Percentiles rank a stretch among this genome's conserved stretches.
Conservation (phyloP, 192 early-diverging fungal species). For the Oehlia diaphana region DNA sequence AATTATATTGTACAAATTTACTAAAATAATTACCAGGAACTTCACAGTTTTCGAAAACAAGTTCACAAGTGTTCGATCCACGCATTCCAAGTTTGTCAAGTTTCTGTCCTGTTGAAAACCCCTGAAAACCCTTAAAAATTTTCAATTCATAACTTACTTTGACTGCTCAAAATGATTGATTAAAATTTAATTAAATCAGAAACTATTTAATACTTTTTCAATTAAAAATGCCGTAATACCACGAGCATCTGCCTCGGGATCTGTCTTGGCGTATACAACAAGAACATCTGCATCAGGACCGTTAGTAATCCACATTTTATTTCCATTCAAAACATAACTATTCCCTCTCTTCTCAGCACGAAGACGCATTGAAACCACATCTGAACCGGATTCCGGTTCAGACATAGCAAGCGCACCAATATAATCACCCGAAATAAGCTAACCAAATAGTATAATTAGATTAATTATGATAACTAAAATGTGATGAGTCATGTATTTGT, state of each 20-base stretch:
- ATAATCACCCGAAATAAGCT: slow-evolving; percentile 82
- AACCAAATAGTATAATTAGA: neutral
- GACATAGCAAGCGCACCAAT: slow-evolving; percentile 95
- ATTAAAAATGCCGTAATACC: slow-evolving; percentile 96
- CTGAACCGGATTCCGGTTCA: slow-evolving; percentile 85
- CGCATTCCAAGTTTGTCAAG: slow-evolving; percentile 97
- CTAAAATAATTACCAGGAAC: slow-evolving; percentile 61
- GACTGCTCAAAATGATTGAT: neutral
- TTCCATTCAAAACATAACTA: slow-evolving; percentile 82
- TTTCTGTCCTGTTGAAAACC: slow-evolving; percentile 84
- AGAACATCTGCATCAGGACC: slow-evolving; percentile 87
- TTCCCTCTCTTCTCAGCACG: slow-evolving; percentile 83
- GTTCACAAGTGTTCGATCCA: slow-evolving; percentile 92
- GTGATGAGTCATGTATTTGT: neutral
- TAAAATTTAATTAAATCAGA: neutral
- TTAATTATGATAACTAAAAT: no score
- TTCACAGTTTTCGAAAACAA: slow-evolving; percentile 92
- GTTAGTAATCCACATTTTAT: slow-evolving; percentile 98
- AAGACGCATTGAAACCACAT: slow-evolving; percentile 91
- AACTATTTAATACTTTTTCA: slow-evolving; percentile 60
- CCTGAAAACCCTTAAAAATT: slow-evolving; percentile 63
- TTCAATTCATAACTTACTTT: neutral
- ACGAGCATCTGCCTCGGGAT: slow-evolving; percentile 71
- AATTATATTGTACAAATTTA: neutral
- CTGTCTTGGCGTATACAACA: slow-evolving; percentile 92